These are phyloP conservation scores for Penium margaritaceum DNA, from an alignment of 139 green algal genomes.

Conservation along the genomic window DNA sequence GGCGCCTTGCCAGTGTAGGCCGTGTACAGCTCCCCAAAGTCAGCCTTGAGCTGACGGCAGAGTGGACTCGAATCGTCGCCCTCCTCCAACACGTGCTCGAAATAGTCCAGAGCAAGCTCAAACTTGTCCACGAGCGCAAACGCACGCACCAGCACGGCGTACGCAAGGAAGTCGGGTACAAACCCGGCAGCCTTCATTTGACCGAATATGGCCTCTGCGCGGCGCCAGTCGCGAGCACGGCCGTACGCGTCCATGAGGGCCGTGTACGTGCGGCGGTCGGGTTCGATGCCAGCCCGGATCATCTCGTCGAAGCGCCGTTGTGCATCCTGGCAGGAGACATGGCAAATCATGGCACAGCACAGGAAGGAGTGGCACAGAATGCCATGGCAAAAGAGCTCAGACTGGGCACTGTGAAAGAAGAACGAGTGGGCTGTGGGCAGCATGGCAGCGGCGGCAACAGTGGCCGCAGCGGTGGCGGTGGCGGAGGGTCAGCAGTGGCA, in stretches of 20 bases:
- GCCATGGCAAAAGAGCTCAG: not conserved
- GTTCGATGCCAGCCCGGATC: slow-evolving; percentile 7
- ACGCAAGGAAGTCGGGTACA: slow-evolving; percentile 18
- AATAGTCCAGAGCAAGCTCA: slow-evolving; percentile 17
- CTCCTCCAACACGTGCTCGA: slow-evolving; percentile 25
- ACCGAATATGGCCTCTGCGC: slow-evolving; percentile 7
- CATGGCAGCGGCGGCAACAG: too few relatives aligned
- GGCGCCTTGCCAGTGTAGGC: slow-evolving; percentile 6
- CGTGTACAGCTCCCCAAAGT: slow-evolving; percentile 13
- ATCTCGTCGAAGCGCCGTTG: slow-evolving; percentile 37
- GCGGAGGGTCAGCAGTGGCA: too few relatives aligned
- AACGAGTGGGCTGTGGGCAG: too few relatives aligned
- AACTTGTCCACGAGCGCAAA: slow-evolving; percentile 18
- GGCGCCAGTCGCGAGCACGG: slow-evolving; percentile 14
- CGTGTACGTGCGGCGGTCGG: slow-evolving; percentile 35
- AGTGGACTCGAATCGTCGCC: not conserved
- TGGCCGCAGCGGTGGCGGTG: too few relatives aligned
- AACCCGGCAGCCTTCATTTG: slow-evolving; percentile 29
- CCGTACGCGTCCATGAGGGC: slow-evolving; percentile 39
- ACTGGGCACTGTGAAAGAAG: too few relatives aligned
- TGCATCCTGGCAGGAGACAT: slow-evolving; percentile 8
- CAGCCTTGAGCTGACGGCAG: slow-evolving; percentile 12
- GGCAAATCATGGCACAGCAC: too few relatives aligned
- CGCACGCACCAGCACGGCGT: slow-evolving; percentile 28
- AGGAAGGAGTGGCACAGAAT: too few relatives aligned